Percentiles rank a stretch among this genome's conserved stretches.
These are phyloP conservation scores for Peniophora sp. DNA, from an alignment of 1,284 basidiomycete species.

Conservation along the genomic window DNA sequence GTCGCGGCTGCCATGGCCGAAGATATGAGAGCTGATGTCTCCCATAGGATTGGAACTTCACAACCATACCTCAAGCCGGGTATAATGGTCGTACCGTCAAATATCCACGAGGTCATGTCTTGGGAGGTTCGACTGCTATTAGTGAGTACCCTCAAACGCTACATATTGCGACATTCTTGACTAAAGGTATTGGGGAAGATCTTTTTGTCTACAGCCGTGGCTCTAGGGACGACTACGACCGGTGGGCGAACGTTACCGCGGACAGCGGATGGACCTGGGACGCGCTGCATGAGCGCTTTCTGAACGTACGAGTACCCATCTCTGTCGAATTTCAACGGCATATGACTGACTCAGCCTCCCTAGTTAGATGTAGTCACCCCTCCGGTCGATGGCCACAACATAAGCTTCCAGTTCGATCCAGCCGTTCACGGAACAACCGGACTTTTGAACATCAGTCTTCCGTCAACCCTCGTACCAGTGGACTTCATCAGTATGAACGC, in stretches of 20 bases:
- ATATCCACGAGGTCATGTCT: conserved; percentile 19
- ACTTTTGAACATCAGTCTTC: not conserved
- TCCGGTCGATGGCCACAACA: not conserved
- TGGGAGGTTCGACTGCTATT: conserved; percentile 22
- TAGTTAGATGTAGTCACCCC: not conserved
- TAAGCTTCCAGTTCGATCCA: not conserved
- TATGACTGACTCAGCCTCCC: not conserved
- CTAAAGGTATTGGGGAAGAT: conserved; percentile 16
- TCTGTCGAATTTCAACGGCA: not conserved
- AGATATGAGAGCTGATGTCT: not conserved
- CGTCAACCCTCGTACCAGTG: not conserved
- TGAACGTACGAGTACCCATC: conserved; percentile 14
- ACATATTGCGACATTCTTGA: no score
- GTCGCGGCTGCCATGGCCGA: not conserved
- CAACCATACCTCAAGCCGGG: conserved; percentile 5
- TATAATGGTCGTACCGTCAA: conserved; percentile 17
- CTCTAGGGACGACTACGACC: conserved; percentile 27
- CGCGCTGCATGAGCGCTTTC: conserved; percentile 20
- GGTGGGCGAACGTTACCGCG: conserved; percentile 23
- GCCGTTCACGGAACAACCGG: not conserved
- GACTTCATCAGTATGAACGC: conserved; percentile 9
- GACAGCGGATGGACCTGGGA: conserved; percentile 30
- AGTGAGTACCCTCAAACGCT: conserved; percentile 16
- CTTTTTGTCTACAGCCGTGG: conserved; percentile 28
- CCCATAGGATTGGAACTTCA: not conserved